phyloP scores from a whole-genome alignment of 192 early-diverging fungal genomes.

The Chytriomyces sp. region DNA sequence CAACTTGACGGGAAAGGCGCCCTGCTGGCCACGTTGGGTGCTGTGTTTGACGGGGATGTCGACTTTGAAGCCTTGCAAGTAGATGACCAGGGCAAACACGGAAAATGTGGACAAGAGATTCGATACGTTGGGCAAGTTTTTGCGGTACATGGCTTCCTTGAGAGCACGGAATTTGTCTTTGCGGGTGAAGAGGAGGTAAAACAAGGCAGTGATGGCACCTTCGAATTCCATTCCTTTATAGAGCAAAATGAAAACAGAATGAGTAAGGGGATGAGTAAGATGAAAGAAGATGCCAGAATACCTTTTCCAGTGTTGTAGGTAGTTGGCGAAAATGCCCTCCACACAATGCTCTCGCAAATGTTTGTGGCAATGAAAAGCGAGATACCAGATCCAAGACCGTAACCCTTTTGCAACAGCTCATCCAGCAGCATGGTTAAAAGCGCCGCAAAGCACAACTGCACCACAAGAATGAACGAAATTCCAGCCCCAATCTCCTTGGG shows the following conservation, averaged over 20 bases:
- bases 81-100: constrained; percentile 70
- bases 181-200: constrained; percentile 94
- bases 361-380: constrained; percentile 99
- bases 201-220: constrained; percentile 93
- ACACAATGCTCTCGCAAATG: constrained; percentile 99
- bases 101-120: constrained; percentile 90
- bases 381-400: constrained; percentile 99
- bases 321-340: constrained; percentile 98
- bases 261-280: not conserved
- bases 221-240: constrained; percentile 87
- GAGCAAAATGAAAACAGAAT: not conserved
- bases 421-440: constrained; percentile 98
- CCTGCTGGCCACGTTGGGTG: constrained; percentile 94
- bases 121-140: constrained; percentile 66
- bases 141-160: constrained; percentile 96
- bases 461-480: constrained; percentile 92
- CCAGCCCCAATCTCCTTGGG: constrained; percentile 96
- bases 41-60: constrained; percentile 99
- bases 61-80: constrained; percentile 99
- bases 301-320: constrained; percentile 98
- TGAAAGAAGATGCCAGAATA: constrained; percentile 3
- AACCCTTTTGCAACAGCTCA: constrained; percentile 99
- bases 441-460: constrained; percentile 96
- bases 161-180: constrained; percentile 95
- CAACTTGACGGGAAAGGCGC: constrained; percentile 98